phyloP scores from a whole-genome alignment of 1,139 yeast genomes.

The Eremothecium coryli region DNA sequence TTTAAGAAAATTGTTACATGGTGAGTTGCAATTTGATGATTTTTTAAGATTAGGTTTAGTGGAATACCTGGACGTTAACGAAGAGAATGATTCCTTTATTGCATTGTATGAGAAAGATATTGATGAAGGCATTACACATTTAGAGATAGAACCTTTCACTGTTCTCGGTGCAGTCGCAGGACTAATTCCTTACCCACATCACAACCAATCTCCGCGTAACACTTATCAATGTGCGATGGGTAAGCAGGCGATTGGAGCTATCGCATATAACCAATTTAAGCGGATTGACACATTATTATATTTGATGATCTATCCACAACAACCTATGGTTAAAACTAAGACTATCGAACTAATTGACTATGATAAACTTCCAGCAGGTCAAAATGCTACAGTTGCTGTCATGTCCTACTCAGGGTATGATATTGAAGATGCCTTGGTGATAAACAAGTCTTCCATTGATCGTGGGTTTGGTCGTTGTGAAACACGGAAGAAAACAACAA shows the following conservation, averaged over 20 bases:
- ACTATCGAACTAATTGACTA: conserved; percentile 92
- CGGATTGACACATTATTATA: conserved; percentile 91
- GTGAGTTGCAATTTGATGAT: conserved; percentile 80
- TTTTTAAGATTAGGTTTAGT: conserved; percentile 79
- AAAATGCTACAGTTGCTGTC: conserved; percentile 96
- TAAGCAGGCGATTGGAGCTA: conserved; percentile 98
- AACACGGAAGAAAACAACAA: conserved; percentile 87
- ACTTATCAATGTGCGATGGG: conserved; percentile 99
- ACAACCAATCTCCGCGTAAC: conserved; percentile 96
- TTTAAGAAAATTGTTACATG: conserved; percentile 49
- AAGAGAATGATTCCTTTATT: conserved; percentile 89
- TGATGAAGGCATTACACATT: conserved; percentile 57
- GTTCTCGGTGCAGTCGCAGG: conserved; percentile 98
- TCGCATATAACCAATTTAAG: conserved; percentile 91
- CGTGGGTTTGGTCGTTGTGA: conserved; percentile 98
- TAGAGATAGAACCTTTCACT: conserved; percentile 95
- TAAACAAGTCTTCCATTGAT: conserved; percentile 86
- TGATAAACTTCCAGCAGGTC: conserved; percentile 97
- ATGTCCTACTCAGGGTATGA: conserved; percentile 99
- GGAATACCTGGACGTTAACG: conserved; percentile 94
- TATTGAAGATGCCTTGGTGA: conserved; percentile 96
- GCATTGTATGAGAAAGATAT: conserved; percentile 76
- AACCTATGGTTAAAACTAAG: conserved; percentile 97
- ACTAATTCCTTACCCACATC: conserved; percentile 98
- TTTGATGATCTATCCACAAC: conserved; percentile 96